Evolutionary conservation across 768 basidiomycete genomes (phyloP).

Genomic region (Suillus tomentosus): DNA sequence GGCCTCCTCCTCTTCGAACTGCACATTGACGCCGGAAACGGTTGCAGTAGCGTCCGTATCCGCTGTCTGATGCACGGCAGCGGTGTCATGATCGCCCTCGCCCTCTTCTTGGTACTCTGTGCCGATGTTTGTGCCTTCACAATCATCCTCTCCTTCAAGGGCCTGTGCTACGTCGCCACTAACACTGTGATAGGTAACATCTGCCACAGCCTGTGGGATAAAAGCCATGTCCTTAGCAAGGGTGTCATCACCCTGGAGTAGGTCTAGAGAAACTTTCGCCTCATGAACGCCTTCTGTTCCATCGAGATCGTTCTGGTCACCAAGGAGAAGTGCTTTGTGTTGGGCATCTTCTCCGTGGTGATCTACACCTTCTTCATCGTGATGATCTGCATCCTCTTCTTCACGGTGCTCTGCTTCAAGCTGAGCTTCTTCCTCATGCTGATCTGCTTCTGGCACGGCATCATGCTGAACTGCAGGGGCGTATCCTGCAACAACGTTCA

Average conservation of each 20-base stretch:
- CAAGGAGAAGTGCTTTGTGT: conserved; percentile 6
- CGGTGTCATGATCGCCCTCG: conserved; percentile 29
- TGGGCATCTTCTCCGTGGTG: not conserved
- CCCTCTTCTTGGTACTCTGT: conserved; percentile 23
- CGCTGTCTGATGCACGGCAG: conserved; percentile 29
- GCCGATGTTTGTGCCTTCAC: conserved; percentile 19
- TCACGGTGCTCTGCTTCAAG: conserved; percentile 1
- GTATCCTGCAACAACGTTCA: not conserved
- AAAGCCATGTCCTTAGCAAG: conserved; percentile 1
- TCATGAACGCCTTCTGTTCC: conserved; percentile 12
- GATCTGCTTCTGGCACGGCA: conserved; percentile 14
- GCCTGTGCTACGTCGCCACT: conserved; percentile 16
- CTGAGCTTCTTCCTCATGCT: not conserved
- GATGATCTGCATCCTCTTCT: conserved; percentile 1
- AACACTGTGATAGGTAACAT: conserved; percentile 22
- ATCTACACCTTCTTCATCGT: not conserved
- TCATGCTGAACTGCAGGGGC: conserved; percentile 5
- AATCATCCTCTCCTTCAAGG: conserved; percentile 26
- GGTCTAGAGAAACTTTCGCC: conserved; percentile 1
- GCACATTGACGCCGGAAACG: conserved; percentile 14
- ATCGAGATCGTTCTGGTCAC: conserved; percentile 9
- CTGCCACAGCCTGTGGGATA: conserved; percentile 15
- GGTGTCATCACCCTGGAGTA: conserved; percentile 12
- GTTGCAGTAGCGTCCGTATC: conserved; percentile 26
- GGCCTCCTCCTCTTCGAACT: conserved; percentile 33